Conservation (phyloP, 2,329 filamentous ascomycete genomes). For the Pseudogymnoascus sp. region DNA sequence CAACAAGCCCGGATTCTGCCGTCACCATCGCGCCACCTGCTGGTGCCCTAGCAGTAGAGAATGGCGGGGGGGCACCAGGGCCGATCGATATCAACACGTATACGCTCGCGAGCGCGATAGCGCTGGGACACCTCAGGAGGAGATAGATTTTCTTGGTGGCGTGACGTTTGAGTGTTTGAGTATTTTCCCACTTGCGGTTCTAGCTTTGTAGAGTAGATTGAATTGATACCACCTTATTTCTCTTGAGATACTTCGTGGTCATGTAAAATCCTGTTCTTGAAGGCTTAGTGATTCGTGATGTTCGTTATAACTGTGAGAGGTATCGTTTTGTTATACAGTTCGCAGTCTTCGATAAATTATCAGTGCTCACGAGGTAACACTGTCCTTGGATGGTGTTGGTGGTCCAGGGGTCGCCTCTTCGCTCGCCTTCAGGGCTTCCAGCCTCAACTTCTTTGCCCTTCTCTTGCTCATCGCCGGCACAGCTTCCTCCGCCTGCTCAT, state of each 20-base stretch:
- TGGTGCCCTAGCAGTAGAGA: constrained; percentile 10
- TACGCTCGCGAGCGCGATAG: constrained; percentile 22
- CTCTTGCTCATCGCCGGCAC: constrained; percentile 42
- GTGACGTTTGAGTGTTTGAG: constrained; percentile 6
- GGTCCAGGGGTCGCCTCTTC: constrained; percentile 11
- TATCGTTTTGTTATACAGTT: neutral
- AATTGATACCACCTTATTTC: constrained; percentile 8
- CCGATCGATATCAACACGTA: constrained; percentile 25
- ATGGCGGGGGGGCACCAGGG: neutral
- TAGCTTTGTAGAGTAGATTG: constrained; percentile 7
- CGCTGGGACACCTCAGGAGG: constrained; percentile 23
- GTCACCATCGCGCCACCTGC: constrained; percentile 5
- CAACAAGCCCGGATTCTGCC: constrained; percentile 4
- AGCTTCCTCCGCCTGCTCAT: constrained; percentile 18
- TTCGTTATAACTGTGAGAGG: neutral
- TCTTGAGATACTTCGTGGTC: neutral
- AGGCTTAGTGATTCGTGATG: neutral
- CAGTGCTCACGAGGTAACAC: neutral
- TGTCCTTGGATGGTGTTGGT: constrained; percentile 5
- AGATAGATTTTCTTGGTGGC: constrained; percentile 10
- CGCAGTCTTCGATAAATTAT: neutral
- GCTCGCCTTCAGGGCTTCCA: constrained; percentile 36
- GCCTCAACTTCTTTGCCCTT: constrained; percentile 50
- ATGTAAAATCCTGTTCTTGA: neutral
- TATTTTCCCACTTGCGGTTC: constrained; percentile 5